These are phyloP conservation scores for Sisymbrium altissimum DNA, from an alignment of 345 rosid species.

Conservation along the genomic window DNA sequence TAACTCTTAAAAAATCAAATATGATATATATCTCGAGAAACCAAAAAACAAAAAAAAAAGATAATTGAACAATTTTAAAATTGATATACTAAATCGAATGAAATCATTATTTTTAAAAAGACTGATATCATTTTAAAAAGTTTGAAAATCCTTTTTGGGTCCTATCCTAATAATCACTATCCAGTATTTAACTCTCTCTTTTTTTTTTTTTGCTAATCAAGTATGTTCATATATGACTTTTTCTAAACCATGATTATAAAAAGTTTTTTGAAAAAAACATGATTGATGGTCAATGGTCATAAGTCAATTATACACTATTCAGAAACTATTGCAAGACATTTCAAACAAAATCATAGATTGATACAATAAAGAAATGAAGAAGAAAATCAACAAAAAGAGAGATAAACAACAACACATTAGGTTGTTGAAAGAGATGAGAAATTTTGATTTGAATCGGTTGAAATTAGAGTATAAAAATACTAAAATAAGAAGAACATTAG, in stretches of 20 bases:
- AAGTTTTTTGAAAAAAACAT: background rate
- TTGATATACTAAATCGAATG: background rate
- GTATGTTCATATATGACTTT: background rate
- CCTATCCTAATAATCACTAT: slow-evolving; percentile 2
- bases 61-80: no score
- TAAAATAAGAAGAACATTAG: slow-evolving; percentile 19
- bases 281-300: background rate
- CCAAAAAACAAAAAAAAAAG: no score
- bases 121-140: background rate
- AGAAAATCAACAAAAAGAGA: background rate
- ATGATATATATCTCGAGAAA: no score
- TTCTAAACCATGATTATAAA: background rate
- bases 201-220: background rate
- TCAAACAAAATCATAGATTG: background rate
- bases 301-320: background rate
- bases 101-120: background rate
- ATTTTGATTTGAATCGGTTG: background rate
- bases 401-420: background rate
- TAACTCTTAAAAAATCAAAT: no score
- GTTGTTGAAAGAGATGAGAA: background rate
- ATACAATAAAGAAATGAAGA: background rate
- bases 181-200: background rate
- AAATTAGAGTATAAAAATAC: background rate
- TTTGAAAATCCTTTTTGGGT: background rate
- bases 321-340: background rate